A percentile compares a stretch with the other conserved stretches of the same genome.
Conservation (phyloP, 2,329 filamentous ascomycete genomes). For the Calonectria pseudoturangicola region DNA sequence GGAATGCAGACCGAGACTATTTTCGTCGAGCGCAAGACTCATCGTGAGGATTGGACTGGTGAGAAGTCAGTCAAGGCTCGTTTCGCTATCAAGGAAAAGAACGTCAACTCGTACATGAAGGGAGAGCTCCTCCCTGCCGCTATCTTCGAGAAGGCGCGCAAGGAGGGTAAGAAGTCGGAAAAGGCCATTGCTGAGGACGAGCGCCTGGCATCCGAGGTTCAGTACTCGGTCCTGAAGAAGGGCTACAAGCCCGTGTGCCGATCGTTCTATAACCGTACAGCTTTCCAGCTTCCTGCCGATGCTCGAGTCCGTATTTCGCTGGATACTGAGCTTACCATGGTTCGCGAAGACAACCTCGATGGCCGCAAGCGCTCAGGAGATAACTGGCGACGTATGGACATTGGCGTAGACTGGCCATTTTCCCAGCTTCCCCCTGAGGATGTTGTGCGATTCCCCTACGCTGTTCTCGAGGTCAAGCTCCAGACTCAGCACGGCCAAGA, state of each 20-base stretch:
- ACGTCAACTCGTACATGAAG: constrained; percentile 91
- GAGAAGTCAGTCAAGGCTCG: constrained; percentile 99
- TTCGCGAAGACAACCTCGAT: constrained; percentile 95
- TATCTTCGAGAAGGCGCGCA: constrained; percentile 97
- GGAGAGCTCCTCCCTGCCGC: constrained; percentile 90
- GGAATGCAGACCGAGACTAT: constrained; percentile 97
- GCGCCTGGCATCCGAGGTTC: constrained; percentile 91
- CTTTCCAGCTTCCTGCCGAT: constrained; percentile 97
- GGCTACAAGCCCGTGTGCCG: constrained; percentile 92
- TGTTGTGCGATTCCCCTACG: constrained; percentile 94
- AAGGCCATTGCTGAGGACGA: constrained; percentile 95
- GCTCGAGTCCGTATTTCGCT: constrained; percentile 96
- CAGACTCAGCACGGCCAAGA: constrained; percentile 97
- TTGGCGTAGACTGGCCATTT: constrained; percentile 97
- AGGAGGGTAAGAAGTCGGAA: constrained; percentile 94
- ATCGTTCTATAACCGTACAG: constrained; percentile 98
- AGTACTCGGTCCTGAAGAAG: constrained; percentile 93
- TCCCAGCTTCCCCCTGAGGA: constrained; percentile 90
- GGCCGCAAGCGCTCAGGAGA: constrained; percentile 84
- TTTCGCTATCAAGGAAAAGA: constrained; percentile 97
- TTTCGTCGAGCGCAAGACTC: constrained; percentile 97
- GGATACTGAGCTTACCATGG: constrained; percentile 96
- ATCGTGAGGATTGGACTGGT: constrained; percentile 98
- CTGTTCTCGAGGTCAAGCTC: constrained; percentile 96
- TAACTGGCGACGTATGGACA: constrained; percentile 98